Evolutionary conservation across 75 land plant species (phyloP).

Genomic region (Pinus tabuliformis): DNA sequence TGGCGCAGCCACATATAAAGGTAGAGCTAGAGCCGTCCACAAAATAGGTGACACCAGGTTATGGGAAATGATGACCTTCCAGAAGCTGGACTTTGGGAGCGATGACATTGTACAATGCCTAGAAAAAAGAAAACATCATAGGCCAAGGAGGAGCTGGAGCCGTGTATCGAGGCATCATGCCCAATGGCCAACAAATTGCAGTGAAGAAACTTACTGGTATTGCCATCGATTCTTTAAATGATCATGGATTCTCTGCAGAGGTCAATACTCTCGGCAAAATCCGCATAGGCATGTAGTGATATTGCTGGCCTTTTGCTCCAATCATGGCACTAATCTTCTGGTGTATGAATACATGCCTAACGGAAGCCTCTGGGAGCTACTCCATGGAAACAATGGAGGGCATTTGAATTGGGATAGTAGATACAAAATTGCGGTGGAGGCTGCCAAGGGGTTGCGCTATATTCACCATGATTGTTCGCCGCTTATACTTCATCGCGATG

Average conservation of each 20-base stretch:
- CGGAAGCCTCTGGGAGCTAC: conserved; percentile 65
- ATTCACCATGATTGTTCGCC: conserved; percentile 83
- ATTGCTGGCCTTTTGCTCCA: conserved; percentile 64
- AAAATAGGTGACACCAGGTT: conserved; percentile 7
- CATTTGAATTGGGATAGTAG: conserved; percentile 51
- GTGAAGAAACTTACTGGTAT: conserved; percentile 64
- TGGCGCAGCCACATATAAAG: conserved; percentile 18
- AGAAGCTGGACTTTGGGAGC: conserved; percentile 45
- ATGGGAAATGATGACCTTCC: conserved; percentile 74
- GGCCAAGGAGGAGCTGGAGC: conserved; percentile 76
- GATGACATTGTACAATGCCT: conserved; percentile 36
- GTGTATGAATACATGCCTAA: conserved; percentile 79
- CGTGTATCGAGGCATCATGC: conserved; percentile 66
- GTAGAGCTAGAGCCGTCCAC: conserved; percentile 2
- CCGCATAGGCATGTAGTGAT: conserved; percentile 67
- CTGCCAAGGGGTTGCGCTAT: conserved; percentile 64
- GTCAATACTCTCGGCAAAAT: conserved; percentile 65
- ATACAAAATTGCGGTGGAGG: conserved; percentile 63
- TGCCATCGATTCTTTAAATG: conserved; percentile 1
- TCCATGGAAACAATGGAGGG: conserved; percentile 63
- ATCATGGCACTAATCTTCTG: conserved; percentile 55
- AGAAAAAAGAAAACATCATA: conserved; percentile 49
- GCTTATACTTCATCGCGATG: conserved; percentile 66
- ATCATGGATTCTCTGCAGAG: conserved; percentile 29
- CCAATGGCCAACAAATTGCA: conserved; percentile 66